A percentile compares a stretch with the other conserved stretches of the same genome.
Evolutionary conservation across 1,139 yeast genomes (phyloP).

Genomic region (Suhomyces coccinellae): DNA sequence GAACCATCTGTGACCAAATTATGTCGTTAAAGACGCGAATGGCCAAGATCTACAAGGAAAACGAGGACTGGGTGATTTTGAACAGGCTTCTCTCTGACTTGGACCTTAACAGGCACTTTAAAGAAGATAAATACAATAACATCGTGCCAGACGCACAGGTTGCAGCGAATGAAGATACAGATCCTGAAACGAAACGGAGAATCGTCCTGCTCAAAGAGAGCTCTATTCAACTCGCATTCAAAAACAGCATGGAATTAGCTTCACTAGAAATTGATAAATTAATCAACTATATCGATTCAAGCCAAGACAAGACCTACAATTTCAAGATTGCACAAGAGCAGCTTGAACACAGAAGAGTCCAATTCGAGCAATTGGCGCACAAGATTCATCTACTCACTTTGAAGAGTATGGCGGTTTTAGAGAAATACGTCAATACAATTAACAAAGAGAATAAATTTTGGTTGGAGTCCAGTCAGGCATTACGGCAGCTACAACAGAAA

Average conservation of each 20-base stretch:
- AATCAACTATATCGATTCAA: conserved; percentile 22
- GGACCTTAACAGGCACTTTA: conserved; percentile 2
- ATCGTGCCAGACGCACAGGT: background rate
- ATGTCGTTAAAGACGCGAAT: conserved; percentile 19
- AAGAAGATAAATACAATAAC: background rate
- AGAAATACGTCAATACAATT: conserved; percentile 25
- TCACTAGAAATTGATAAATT: conserved; percentile 23
- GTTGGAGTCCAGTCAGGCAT: conserved; percentile 21
- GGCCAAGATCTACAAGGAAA: conserved; percentile 17
- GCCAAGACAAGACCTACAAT: conserved; percentile 22
- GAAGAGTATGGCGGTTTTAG: conserved; percentile 33
- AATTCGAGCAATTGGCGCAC: conserved; percentile 19
- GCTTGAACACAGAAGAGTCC: conserved; percentile 13
- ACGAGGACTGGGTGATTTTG: conserved; percentile 25
- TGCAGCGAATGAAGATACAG: background rate
- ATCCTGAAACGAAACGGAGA: conserved; percentile 21
- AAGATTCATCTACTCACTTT: conserved; percentile 25
- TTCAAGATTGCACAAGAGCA: conserved; percentile 15
- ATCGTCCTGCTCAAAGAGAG: conserved; percentile 24
- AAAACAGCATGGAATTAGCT: conserved; percentile 24
- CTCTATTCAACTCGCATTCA: conserved; percentile 22
- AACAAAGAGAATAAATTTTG: conserved; percentile 30
- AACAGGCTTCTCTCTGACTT: conserved; percentile 24
- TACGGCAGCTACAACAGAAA: conserved; percentile 14
- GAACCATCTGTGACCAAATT: conserved; percentile 16